Conservation (phyloP, 495 filamentous ascomycete genomes). For the Tirmania nivea region DNA sequence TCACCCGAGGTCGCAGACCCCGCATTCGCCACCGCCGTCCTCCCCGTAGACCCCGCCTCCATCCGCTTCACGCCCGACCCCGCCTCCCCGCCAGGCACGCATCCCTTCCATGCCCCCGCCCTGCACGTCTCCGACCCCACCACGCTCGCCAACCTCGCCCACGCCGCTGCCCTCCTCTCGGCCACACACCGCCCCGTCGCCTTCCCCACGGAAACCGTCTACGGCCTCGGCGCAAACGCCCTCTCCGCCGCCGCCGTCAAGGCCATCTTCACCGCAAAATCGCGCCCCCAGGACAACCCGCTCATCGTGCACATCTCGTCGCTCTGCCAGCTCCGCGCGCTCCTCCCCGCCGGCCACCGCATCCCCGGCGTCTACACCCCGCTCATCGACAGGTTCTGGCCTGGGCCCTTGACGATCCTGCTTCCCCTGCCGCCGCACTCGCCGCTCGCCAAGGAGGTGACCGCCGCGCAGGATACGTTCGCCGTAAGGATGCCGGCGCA, state of each 20-base stretch:
- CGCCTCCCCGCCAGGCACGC: neutral
- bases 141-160: neutral
- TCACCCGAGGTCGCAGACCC: too few relatives aligned
- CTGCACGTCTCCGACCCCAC: neutral
- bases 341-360: conserved; percentile 25
- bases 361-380: conserved; percentile 69
- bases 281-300: conserved; percentile 78
- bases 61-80: neutral
- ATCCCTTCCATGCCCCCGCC: neutral
- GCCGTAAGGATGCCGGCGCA: conserved; percentile 75
- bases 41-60: too few relatives aligned
- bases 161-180: conserved; percentile 6
- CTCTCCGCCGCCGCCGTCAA: conserved; percentile 64
- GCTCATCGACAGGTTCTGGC: conserved; percentile 74
- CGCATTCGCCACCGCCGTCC: too few relatives aligned
- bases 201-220: conserved; percentile 96
- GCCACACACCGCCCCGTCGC: conserved; percentile 34
- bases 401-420: conserved; percentile 80
- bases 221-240: conserved; percentile 87
- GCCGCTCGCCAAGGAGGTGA: conserved; percentile 64
- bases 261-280: conserved; percentile 80
- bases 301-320: conserved; percentile 83
- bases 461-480: conserved; percentile 61
- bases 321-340: conserved; percentile 47
- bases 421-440: conserved; percentile 51